Conservation (phyloP, 306 rosid genomes). For the Ceratonia siliqua region DNA sequence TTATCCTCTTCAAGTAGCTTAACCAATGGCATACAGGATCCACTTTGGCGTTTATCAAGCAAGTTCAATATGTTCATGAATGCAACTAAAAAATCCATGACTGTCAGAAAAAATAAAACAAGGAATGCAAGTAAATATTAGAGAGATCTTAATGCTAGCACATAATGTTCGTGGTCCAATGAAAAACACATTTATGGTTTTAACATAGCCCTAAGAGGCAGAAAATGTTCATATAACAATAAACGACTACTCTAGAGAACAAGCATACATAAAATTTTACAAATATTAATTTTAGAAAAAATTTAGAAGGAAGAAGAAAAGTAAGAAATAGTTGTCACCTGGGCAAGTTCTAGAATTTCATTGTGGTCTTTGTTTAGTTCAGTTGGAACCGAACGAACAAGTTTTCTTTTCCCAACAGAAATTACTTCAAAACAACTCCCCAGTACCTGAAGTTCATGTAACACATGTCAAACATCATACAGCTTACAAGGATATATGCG, state of each 20-base stretch:
- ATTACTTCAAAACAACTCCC: constrained; percentile 97
- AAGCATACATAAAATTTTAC: background rate
- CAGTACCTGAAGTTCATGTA: constrained; percentile 60
- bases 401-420: constrained; percentile 90
- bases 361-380: constrained; percentile 98
- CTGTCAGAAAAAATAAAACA: background rate
- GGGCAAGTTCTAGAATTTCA: constrained; percentile 95
- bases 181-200: background rate
- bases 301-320: background rate
- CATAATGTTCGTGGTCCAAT: background rate
- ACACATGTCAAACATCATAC: constrained; percentile 13
- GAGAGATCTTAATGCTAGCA: background rate
- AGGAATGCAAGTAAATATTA: background rate
- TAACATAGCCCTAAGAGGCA: background rate
- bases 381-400: constrained; percentile 97
- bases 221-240: background rate
- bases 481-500: constrained; percentile 23
- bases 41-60: background rate
- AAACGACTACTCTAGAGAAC: background rate
- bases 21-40: background rate
- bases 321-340: constrained; percentile 52
- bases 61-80: constrained; percentile 5
- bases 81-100: background rate
- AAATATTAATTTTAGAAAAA: background rate
- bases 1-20: constrained; percentile 9